phyloP scores from a whole-genome alignment of 2,329 filamentous ascomycete species.

The Aspergillus sp. region DNA sequence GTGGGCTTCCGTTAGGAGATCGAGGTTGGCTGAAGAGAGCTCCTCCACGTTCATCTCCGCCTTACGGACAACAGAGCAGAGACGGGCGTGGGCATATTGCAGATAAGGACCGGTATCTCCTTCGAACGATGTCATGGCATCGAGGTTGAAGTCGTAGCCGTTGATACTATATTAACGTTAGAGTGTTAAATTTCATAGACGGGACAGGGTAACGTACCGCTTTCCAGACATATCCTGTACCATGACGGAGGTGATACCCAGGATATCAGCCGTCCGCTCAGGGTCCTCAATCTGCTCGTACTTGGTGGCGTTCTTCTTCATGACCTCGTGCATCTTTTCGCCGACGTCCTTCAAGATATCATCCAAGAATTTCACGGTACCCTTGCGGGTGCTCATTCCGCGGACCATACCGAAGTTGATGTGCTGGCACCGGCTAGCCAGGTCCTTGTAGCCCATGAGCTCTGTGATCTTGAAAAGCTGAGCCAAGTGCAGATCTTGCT shows the following conservation, averaged over 20 bases:
- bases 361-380: conserved; percentile 72
- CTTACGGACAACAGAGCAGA: conserved; percentile 61
- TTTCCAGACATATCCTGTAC: conserved; percentile 98
- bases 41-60: conserved; percentile 50
- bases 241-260: conserved; percentile 95
- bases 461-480: conserved; percentile 67
- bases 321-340: conserved; percentile 97
- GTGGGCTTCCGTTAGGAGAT: conserved; percentile 61
- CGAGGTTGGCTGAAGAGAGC: conserved; percentile 56
- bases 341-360: conserved; percentile 76
- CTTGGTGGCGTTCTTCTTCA: conserved; percentile 87
- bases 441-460: conserved; percentile 61
- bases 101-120: conserved; percentile 66
- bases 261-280: conserved; percentile 74
- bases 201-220: conserved; percentile 54
- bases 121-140: conserved; percentile 66
- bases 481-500: conserved; percentile 65
- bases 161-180: conserved; percentile 49
- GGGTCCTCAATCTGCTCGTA: conserved; percentile 88
- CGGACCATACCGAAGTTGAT: conserved; percentile 68
- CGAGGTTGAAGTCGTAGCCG: conserved; percentile 65
- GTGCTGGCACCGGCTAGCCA: conserved; percentile 60
- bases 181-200: background rate
- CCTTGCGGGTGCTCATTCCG: conserved; percentile 65
- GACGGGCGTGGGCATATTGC: conserved; percentile 63